phyloP scores from a whole-genome alignment of 768 basidiomycete species.

The Ramaria rubella region DNA sequence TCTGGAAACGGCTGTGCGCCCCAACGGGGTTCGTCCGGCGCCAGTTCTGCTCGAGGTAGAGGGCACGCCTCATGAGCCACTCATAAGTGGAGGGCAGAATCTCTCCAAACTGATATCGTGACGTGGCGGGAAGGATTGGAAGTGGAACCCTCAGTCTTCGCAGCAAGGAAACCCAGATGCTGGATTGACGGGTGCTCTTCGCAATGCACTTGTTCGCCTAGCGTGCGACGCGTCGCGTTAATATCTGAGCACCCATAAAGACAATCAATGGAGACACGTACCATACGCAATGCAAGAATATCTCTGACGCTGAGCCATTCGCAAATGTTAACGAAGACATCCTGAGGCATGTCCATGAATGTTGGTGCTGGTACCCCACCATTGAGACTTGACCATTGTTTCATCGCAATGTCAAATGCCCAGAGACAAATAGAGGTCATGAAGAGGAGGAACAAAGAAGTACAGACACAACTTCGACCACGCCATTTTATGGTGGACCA shows the following conservation, averaged over 20 bases:
- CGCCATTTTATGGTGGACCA: no score
- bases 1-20: neutral
- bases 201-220: neutral
- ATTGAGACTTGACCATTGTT: neutral
- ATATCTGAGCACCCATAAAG: neutral
- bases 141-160: constrained; percentile 1
- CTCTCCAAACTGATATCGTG: neutral
- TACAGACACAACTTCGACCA: no score
- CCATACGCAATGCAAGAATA: constrained; percentile 6
- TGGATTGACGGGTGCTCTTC: neutral
- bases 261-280: neutral
- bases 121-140: constrained; percentile 4
- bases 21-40: neutral
- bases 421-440: neutral
- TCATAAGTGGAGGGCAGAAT: neutral
- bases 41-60: constrained; percentile 9
- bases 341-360: constrained; percentile 1
- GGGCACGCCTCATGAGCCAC: neutral
- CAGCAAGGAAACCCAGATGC: constrained; percentile 4
- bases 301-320: constrained; percentile 7
- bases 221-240: no score
- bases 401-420: neutral
- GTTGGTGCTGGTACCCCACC: neutral
- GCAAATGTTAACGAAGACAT: constrained; percentile 4
- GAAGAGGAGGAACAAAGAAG: neutral